A percentile compares a stretch with the other conserved stretches of the same genome.
Conservation (phyloP, 495 filamentous ascomycete genomes). For the Thermothielavioides terrestris region DNA sequence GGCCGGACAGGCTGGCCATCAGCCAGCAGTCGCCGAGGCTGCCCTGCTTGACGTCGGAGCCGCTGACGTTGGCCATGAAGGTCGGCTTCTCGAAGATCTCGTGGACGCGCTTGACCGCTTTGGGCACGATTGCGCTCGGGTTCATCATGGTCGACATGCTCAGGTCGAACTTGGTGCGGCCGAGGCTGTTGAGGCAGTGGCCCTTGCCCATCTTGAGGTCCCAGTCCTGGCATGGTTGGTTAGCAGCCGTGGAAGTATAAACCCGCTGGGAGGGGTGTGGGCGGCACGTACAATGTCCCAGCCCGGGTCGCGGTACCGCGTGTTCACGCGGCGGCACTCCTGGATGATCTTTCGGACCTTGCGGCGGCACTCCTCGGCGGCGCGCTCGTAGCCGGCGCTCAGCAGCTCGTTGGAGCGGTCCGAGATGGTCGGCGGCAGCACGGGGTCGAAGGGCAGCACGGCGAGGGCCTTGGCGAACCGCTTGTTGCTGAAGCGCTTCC, state of each 20-base stretch:
- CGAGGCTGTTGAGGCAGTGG: slow-evolving; percentile 39
- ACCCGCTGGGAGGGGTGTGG: slow-evolving; percentile 2
- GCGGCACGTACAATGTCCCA: slow-evolving; percentile 63
- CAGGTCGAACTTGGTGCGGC: slow-evolving; percentile 37
- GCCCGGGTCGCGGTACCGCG: slow-evolving; percentile 81
- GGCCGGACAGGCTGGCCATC: slow-evolving; percentile 75
- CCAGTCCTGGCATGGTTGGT: slow-evolving; percentile 34
- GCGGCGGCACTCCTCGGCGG: slow-evolving; percentile 57
- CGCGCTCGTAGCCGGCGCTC: slow-evolving; percentile 62
- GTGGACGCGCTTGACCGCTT: slow-evolving; percentile 61
- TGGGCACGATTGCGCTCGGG: slow-evolving; percentile 41
- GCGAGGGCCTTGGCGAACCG: slow-evolving; percentile 41
- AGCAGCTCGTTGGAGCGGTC: slow-evolving; percentile 43
- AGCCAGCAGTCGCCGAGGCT: slow-evolving; percentile 89
- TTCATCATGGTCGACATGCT: slow-evolving; percentile 28
- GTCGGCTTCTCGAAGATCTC: slow-evolving; percentile 85
- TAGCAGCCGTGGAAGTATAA: not conserved
- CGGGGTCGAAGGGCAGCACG: slow-evolving; percentile 41
- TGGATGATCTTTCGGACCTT: slow-evolving; percentile 82
- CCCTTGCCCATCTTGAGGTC: slow-evolving; percentile 43
- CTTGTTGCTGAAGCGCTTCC: slow-evolving; percentile 67
- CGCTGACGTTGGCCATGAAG: slow-evolving; percentile 69
- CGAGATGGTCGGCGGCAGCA: slow-evolving; percentile 35
- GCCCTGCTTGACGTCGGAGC: slow-evolving; percentile 73
- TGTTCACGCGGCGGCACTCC: slow-evolving; percentile 78